Conservation (phyloP, 2,329 filamentous ascomycete genomes). For the Diaporthe eres region DNA sequence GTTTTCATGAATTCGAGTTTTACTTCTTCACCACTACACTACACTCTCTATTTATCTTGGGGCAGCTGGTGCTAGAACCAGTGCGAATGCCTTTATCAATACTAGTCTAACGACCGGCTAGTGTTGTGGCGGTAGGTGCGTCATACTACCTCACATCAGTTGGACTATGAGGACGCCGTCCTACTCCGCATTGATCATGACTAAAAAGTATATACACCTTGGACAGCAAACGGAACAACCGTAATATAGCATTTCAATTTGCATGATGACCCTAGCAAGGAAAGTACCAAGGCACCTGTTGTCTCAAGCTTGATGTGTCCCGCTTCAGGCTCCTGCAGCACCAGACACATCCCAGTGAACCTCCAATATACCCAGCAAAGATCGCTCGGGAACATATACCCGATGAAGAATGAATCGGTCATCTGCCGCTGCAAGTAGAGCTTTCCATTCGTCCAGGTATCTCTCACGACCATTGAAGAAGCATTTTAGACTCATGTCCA, state of each 20-base stretch:
- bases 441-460: slow-evolving; percentile 10
- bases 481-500: neutral
- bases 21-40: neutral
- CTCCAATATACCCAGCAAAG: neutral
- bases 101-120: neutral
- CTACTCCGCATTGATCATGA: no score
- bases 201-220: no score
- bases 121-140: neutral
- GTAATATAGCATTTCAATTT: no score
- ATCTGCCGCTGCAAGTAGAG: neutral
- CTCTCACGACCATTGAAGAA: slow-evolving; percentile 10
- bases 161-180: no score
- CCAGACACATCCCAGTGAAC: neutral
- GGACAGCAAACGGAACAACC: no score
- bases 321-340: neutral
- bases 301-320: neutral
- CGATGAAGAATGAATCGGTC: slow-evolving; percentile 7
- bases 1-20: neutral
- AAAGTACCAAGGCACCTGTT: neutral
- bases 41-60: neutral
- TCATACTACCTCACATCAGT: neutral
- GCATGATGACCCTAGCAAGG: neutral
- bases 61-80: neutral
- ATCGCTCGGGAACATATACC: neutral
- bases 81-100: neutral